These are phyloP conservation scores for Cercospora sesami DNA, from an alignment of 2,329 filamentous ascomycete genomes.

Conservation along the genomic window DNA sequence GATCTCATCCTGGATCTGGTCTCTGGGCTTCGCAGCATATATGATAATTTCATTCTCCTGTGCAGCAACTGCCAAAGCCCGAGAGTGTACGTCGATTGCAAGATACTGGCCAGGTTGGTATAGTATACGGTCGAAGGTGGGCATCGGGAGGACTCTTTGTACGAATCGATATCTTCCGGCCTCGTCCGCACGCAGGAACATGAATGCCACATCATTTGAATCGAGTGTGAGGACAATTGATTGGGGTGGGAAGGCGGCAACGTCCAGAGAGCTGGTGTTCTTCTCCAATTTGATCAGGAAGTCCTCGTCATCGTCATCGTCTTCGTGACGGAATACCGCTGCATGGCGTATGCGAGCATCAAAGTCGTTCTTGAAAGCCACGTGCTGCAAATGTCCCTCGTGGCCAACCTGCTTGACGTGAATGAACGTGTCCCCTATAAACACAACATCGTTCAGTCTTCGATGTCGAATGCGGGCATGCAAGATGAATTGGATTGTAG, in stretches of 20 bases:
- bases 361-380: constrained; percentile 79
- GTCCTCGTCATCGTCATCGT: constrained; percentile 42
- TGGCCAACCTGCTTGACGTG: constrained; percentile 67
- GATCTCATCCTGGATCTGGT: constrained; percentile 55
- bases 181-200: constrained; percentile 60
- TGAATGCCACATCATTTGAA: constrained; percentile 70
- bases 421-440: constrained; percentile 79
- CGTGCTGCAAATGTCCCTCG: constrained; percentile 69
- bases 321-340: constrained; percentile 62
- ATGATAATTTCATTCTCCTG: constrained; percentile 70
- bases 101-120: constrained; percentile 64
- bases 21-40: constrained; percentile 65
- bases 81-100: constrained; percentile 71
- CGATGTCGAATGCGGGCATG: constrained; percentile 74
- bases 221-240: constrained; percentile 75
- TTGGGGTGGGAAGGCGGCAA: constrained; percentile 65
- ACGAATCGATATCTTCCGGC: constrained; percentile 60
- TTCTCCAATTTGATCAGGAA: constrained; percentile 32
- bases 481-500: constrained; percentile 72
- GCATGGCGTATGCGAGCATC: constrained; percentile 76
- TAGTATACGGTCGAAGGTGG: constrained; percentile 53
- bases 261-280: constrained; percentile 18
- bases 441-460: constrained; percentile 76
- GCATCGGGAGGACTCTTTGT: constrained; percentile 59
- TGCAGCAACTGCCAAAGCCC: constrained; percentile 67